Base-by-base conservation (phyloP, 2,329 filamentous ascomycete species). In the Endoconidiophora polonica region DNA sequence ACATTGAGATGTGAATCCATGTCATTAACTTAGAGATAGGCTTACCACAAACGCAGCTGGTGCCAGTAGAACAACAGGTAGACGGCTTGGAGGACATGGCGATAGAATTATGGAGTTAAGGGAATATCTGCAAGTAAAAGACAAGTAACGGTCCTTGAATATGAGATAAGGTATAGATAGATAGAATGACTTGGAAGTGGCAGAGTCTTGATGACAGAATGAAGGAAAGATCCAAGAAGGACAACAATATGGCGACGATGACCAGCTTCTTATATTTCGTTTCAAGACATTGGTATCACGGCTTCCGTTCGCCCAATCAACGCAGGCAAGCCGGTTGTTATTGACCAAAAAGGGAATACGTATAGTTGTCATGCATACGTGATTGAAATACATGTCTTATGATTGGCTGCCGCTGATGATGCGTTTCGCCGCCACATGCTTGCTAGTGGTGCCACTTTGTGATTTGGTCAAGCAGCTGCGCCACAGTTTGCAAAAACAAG, bases 11-110 rank as follows among this genome's bases (percentile, higher is more conserved):
- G 39, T 12, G 18, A 38, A 12, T 7, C 5, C 16, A 40, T 12
- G 18, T n/a, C 4, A 4, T 26, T 24, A 38, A 16, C 20, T 12
- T 22, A 33, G 9, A 46, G 54, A 47, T 38, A 49, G 50, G 66
- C 73, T 58, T 71, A 77, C 74, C 74, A 62, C 74, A 78, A 58
- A 74, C 65, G 59, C 74, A 78, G 48, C 63, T 60, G 56, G 66
- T 61, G 59, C 67, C 69, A 62, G 73, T 71, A 63, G 70, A 68
- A 64, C 74, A 77, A 71, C 74, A 77, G 57, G 71, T 77, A 50
- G 70, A 65, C 38, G 51, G 51, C 51, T 53, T 50, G 38, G 51
- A 53, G 41, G 51, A 47, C 51, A 53, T 53, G 12, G 23, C 47
- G 22, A 37, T 20, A 20, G 18, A 26, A 6, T 40, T 39, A 9